Base-by-base conservation (phyloP, 2,329 filamentous ascomycete species). In the Epicoccum sorghinum region DNA sequence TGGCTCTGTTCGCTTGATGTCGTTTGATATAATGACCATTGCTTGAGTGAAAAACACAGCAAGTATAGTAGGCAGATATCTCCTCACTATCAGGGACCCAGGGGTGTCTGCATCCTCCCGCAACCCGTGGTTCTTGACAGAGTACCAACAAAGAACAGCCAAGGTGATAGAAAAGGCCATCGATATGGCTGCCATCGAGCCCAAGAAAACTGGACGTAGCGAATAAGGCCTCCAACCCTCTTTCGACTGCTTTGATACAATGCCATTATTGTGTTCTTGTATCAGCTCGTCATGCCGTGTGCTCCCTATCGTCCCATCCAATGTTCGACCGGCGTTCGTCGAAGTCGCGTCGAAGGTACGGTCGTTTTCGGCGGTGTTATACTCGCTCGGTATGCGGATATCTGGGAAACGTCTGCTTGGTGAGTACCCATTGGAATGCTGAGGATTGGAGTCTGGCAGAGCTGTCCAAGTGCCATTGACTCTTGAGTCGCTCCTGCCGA, bases 1-100 rank as follows among this genome's bases (percentile, higher is more conserved):
- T 13, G 56, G 45, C 36, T 61, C 58, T 6, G 58, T 61, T 12
- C 58, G 46, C 32, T 55, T 52, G 40, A 61, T 43, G 29, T 59
- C 59, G 14, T 61, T 49, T 36, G 49, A 53, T 0, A 59, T 30
- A 22, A 59, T 51, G 12, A 47, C 44, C 5, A 55, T 44, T 4
- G 52, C 38, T 27, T 55, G 56, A 4, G 50, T 52, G 45, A 55
- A 57, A 27, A 59, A 29, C 23, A 59, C 56, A 2, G 59, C 56
- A 5, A 59, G 30, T 3, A 61, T 49, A n/a, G 59, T 61, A 4
- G 59, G 52, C 12, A 49, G 44, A 29, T 59, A 61, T 13, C 47
- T 36, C 50, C 59, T 58, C 7, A 22, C 30, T 23, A 30, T n/a
- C 12, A 29, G 22, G 7, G 30, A 25, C 12, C 32, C 38, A 30